These are phyloP conservation scores for Boechera retrofracta DNA, from an alignment of 345 rosid species.

Conservation along the genomic window DNA sequence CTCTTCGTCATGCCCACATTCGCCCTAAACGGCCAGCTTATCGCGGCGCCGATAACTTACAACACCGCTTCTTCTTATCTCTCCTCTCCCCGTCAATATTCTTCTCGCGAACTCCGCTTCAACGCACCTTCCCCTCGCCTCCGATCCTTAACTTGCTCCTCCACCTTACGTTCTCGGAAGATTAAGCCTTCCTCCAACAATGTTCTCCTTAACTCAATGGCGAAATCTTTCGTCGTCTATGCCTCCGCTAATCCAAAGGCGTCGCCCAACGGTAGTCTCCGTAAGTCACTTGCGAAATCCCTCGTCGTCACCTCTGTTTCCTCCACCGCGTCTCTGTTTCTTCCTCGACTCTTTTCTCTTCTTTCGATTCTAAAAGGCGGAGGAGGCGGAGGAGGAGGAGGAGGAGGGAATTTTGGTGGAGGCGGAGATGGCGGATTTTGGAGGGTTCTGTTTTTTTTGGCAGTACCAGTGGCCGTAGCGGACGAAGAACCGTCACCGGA, in stretches of 20 bases:
- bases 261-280: slow-evolving; percentile 19
- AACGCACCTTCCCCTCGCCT: slow-evolving; percentile 31
- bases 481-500: slow-evolving; percentile 64
- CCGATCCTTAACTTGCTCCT: slow-evolving; percentile 35
- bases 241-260: background rate
- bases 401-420: slow-evolving; percentile 36
- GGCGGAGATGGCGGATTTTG: too few relatives aligned
- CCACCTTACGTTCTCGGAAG: background rate
- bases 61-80: slow-evolving; percentile 2
- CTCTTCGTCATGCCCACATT: slow-evolving; percentile 41
- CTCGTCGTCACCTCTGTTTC: slow-evolving; percentile 45
- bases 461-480: slow-evolving; percentile 56
- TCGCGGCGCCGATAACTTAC: slow-evolving; percentile 21
- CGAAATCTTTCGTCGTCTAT: background rate
- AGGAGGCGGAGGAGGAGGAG: too few relatives aligned
- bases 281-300: slow-evolving; percentile 49
- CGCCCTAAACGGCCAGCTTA: slow-evolving; percentile 40
- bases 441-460: slow-evolving; percentile 52
- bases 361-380: background rate
- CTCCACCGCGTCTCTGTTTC: slow-evolving; percentile 50
- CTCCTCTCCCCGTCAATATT: background rate
- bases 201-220: background rate
- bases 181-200: background rate
- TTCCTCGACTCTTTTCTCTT: background rate
- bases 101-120: slow-evolving; percentile 7